Evolutionary conservation across 768 basidiomycete species (phyloP), one percentile per base, ranked within the genome.

Genomic region (Austroboletus festivus): DNA sequence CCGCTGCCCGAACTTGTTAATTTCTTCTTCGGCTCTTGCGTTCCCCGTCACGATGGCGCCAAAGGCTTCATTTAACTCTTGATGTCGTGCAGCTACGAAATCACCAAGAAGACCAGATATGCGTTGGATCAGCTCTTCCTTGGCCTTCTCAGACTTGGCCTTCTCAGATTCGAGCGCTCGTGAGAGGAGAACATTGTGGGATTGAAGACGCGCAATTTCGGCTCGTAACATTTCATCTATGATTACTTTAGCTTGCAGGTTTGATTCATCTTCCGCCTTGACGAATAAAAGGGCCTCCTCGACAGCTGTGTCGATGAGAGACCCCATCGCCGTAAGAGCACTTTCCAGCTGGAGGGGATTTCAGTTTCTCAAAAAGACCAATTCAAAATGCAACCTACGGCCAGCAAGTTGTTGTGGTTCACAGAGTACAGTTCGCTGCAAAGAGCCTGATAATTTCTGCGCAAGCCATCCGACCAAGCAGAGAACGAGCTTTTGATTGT

Each of bases 51-150:
- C 74, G 21, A 89, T 68, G 35, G 68, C 62, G 1, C 69, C 70
- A 43, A 89, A 73, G 2, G 81, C 77, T 22, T 81, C 78, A 34
- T 77, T 74, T 44, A 93, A 69, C 18, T 79, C 80, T 15, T 74
- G 71, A 60, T 93, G 86, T 23, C 88, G 80, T 40, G 83, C 77
- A 37, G 77, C 68, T 24, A 83, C 76, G 64, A 86, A 94, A 22
- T 79, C 83, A 11, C 78, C 81, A 2, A 96, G 69, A 54, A 93
- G 73, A 4, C 73, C 73, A 1, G 88, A 86, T 42, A 95, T 75
- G 33, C 83, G 84, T 35, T 85, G 77, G n/a, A 93, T 66, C 12
- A 95, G 65, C 34, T 88, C 85, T 35, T 83, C 81, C 50, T 82
- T 86, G 1, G 86, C 80, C 42, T 75, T 79, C 21, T 85, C 81